phyloP scores from a whole-genome alignment of 345 rosid genomes.

The Camelina sativa region DNA sequence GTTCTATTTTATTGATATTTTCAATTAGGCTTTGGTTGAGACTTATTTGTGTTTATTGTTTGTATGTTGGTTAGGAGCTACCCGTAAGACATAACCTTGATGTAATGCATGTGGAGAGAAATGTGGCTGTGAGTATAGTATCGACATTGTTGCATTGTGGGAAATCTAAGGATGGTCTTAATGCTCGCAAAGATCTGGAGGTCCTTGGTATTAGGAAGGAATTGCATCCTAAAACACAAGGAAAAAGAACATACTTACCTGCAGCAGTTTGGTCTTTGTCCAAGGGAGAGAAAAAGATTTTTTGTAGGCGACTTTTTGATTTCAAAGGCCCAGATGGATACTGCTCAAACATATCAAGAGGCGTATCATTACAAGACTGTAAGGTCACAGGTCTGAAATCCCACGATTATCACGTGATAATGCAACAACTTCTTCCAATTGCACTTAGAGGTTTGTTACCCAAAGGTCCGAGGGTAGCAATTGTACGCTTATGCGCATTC shows the following conservation, averaged over 20 bases:
- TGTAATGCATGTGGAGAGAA: constrained; percentile 8
- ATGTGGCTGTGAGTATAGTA: neutral
- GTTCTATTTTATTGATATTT: neutral
- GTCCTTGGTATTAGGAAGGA: neutral
- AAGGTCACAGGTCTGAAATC: neutral
- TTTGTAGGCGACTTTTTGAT: neutral
- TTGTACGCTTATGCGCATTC: neutral
- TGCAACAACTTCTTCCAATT: neutral
- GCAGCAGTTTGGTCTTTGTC: neutral
- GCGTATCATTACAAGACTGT: neutral
- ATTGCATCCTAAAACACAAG: neutral
- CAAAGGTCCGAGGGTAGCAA: neutral
- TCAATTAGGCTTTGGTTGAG: neutral
- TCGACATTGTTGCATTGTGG: neutral
- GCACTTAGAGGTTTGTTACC: neutral
- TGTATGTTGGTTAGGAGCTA: neutral
- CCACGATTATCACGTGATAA: constrained; percentile 1
- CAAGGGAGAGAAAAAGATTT: neutral
- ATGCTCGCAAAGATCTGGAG: neutral
- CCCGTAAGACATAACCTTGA: neutral
- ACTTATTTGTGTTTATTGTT: neutral
- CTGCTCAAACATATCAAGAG: neutral
- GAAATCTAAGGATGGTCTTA: neutral
- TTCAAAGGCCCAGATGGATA: neutral
- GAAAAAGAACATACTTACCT: neutral